Base-by-base conservation (phyloP, 768 basidiomycete genomes). In the Boletus tomentosulus region DNA sequence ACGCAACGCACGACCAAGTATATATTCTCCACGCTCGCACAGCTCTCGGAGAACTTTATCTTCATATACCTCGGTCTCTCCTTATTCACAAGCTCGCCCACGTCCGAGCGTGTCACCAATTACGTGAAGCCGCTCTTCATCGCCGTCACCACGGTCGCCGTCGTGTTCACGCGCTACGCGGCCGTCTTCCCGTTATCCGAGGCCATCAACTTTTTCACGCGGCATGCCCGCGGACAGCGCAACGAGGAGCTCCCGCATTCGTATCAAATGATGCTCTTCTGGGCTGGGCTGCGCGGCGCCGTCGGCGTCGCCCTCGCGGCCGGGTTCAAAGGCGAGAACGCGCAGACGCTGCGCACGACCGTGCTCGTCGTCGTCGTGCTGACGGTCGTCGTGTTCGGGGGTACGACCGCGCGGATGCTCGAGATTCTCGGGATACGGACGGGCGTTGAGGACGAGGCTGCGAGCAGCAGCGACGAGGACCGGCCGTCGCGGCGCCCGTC, bases 231-330 rank as follows among this genome's bases (percentile, higher is more conserved):
- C 1, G 93, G 93, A 1, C 90, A 94, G 64, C 82, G 93, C 39
- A 74, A 79, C 24, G 95, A 97, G 59, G 95, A 98, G 61, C 75
- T 99, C 5, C 95, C 97, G 1, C 95, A 98, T 70, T 94, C 93
- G 11, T 98, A 99, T 65, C 95, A 98, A 63, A 96, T 98, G 92
- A 97, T 98, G 94, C 74, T 98, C 15, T 98, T 98, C 73, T 99
- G 96, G 97, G 96, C 96, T 1, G 96, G 96, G 6, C 74, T 99
- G 50, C 79, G 97, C 28, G 97, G 97, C 34, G 97, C 97, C 0
- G 97, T 99, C 41, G 97, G 97, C 37, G 97, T 99, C 22, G 97
- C 97, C 4, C 82, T 99, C 30, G 97, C 97, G 1, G 90, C 93
- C 2, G 95, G 95, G 3, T 96, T 99, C 77, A 86, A 86, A 53